Conservation (phyloP, 2,329 filamentous ascomycete genomes). For the Penicillium sp. region DNA sequence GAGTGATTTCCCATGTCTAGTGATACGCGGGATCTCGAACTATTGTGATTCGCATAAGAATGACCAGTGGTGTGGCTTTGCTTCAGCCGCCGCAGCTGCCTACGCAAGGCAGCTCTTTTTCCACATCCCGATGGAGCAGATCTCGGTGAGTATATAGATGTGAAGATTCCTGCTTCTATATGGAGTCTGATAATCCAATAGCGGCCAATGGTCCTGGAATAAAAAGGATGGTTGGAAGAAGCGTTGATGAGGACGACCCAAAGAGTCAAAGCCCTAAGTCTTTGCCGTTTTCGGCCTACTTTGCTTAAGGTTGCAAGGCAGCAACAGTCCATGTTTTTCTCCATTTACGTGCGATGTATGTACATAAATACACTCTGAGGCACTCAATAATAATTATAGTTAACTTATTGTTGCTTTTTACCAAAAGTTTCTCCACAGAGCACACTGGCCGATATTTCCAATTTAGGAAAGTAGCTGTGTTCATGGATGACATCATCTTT, state of each 20-base stretch:
- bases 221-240: no score
- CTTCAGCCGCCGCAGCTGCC: constrained; percentile 15
- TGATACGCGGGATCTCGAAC: constrained; percentile 24
- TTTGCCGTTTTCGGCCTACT: neutral
- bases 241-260: neutral
- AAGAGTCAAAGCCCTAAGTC: neutral
- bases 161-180: no score
- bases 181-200: no score
- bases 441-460: neutral
- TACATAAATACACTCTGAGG: neutral
- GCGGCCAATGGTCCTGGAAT: no score
- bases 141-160: no score
- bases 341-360: no score
- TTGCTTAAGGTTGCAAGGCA: neutral
- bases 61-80: constrained; percentile 18
- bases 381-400: neutral
- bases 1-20: constrained; percentile 21
- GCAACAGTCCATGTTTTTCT: neutral
- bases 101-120: constrained; percentile 17
- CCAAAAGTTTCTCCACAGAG: neutral
- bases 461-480: neutral
- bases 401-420: neutral
- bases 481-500: neutral
- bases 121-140: neutral
- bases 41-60: constrained; percentile 18